phyloP scores from a whole-genome alignment of 2,329 filamentous ascomycete species.

The Hypoxylon sp. region DNA sequence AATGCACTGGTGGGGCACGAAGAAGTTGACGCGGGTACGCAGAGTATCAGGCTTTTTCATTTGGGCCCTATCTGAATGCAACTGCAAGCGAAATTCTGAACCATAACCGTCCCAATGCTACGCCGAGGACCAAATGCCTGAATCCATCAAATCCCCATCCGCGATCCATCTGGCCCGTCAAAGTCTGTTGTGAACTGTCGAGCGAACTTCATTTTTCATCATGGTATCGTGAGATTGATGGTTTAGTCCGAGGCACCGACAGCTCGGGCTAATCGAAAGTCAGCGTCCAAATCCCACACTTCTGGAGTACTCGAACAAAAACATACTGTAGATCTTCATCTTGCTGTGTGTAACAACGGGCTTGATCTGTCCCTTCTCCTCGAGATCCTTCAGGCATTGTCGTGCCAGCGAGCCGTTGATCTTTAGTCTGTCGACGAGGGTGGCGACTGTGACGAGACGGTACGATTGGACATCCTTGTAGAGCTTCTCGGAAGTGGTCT shows the following conservation, averaged over 20 bases:
- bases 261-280: slow-evolving; percentile 48
- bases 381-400: slow-evolving; percentile 88
- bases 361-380: slow-evolving; percentile 99
- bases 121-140: slow-evolving; percentile 54
- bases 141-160: slow-evolving; percentile 50
- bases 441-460: slow-evolving; percentile 98
- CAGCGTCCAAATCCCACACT: slow-evolving; percentile 8
- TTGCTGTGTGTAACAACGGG: slow-evolving; percentile 96
- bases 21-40: slow-evolving; percentile 24
- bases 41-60: slow-evolving; percentile 50
- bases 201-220: slow-evolving; percentile 49
- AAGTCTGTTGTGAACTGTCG: slow-evolving; percentile 47
- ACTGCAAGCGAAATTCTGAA: slow-evolving; percentile 50
- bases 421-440: slow-evolving; percentile 99
- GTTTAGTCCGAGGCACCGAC: slow-evolving; percentile 53
- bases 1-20: not conserved
- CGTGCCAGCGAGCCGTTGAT: slow-evolving; percentile 98
- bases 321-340: slow-evolving; percentile 95
- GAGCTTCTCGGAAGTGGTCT: slow-evolving; percentile 96
- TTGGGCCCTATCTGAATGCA: slow-evolving; percentile 51
- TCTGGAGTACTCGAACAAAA: slow-evolving; percentile 13
- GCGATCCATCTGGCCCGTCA: slow-evolving; percentile 49
- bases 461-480: slow-evolving; percentile 99
- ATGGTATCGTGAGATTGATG: slow-evolving; percentile 53
- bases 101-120: slow-evolving; percentile 53